Conservation (phyloP, 805 yeast species). For the Sugiyamaella smithiae region DNA sequence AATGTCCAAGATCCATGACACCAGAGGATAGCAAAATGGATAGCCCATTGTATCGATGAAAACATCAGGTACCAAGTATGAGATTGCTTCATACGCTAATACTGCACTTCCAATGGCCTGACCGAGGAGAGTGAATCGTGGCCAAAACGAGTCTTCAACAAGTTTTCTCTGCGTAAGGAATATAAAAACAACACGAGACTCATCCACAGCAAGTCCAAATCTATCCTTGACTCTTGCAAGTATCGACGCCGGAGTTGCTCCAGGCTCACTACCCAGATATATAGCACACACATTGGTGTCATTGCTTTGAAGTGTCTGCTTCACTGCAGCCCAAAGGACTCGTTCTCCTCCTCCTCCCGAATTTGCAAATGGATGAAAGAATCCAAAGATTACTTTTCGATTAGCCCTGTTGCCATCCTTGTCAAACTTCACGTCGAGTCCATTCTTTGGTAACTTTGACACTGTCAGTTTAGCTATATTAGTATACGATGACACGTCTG, state of each 20-base stretch:
- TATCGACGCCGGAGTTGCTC: constrained; percentile 46
- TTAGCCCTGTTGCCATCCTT: constrained; percentile 19
- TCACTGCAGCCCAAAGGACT: constrained; percentile 92
- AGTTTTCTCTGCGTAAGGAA: constrained; percentile 54
- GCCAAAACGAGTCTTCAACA: constrained; percentile 74
- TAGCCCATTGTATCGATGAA: constrained; percentile 94
- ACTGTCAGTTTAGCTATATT: constrained; percentile 16
- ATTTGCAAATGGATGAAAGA: constrained; percentile 92
- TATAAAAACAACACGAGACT: constrained; percentile 56
- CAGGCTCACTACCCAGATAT: constrained; percentile 60
- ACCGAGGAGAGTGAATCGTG: constrained; percentile 74
- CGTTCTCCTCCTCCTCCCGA: constrained; percentile 99
- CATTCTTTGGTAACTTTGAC: constrained; percentile 15
- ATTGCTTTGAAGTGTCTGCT: constrained; percentile 55
- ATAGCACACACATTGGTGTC: constrained; percentile 56
- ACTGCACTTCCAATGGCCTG: constrained; percentile 80
- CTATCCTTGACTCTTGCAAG: constrained; percentile 42
- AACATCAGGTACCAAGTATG: constrained; percentile 72
- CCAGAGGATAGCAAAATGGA: constrained; percentile 78
- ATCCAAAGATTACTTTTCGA: constrained; percentile 62
- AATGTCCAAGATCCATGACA: constrained; percentile 52
- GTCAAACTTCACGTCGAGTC: constrained; percentile 16
- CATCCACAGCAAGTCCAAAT: constrained; percentile 50
- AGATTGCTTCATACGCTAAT: constrained; percentile 68
- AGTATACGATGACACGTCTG: constrained; percentile 32